These are phyloP conservation scores for Tuber melanosporum DNA, from an alignment of 495 filamentous ascomycete species.

Conservation along the genomic window DNA sequence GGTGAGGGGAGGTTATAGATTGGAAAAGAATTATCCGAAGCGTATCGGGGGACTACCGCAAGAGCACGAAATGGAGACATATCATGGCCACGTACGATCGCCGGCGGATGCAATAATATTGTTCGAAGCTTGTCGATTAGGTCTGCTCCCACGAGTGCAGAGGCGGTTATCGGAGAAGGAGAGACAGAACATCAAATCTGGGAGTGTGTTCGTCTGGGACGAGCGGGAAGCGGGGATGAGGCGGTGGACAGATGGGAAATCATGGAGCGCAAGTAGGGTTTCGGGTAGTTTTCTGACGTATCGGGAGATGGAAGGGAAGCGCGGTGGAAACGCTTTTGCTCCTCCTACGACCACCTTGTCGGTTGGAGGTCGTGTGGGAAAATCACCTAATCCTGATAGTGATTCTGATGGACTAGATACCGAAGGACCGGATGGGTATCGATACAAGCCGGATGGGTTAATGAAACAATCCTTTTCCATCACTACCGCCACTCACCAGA, in stretches of 20 bases:
- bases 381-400: constrained; percentile 74
- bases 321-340: constrained; percentile 58
- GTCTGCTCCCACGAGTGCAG: constrained; percentile 85
- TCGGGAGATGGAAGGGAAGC: constrained; percentile 96
- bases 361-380: constrained; percentile 51
- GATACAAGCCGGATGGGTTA: constrained; percentile 92
- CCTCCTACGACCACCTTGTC: constrained; percentile 49
- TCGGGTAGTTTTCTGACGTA: constrained; percentile 98
- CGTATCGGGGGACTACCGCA: neutral
- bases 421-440: constrained; percentile 88
- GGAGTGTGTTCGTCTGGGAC: constrained; percentile 98
- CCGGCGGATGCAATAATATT: constrained; percentile 93
- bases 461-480: constrained; percentile 99
- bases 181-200: constrained; percentile 84
- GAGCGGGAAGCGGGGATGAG: constrained; percentile 97
- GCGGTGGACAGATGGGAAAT: constrained; percentile 97
- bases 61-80: constrained; percentile 72
- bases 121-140: constrained; percentile 91
- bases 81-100: constrained; percentile 83
- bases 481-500: constrained; percentile 79
- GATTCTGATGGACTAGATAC: constrained; percentile 76
- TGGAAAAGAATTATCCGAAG: neutral
- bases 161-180: constrained; percentile 93
- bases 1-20: constrained; percentile 4
- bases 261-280: constrained; percentile 95